Base-by-base conservation (phyloP, 352 stramenopile species). In the Phytopythium mirpurense region DNA sequence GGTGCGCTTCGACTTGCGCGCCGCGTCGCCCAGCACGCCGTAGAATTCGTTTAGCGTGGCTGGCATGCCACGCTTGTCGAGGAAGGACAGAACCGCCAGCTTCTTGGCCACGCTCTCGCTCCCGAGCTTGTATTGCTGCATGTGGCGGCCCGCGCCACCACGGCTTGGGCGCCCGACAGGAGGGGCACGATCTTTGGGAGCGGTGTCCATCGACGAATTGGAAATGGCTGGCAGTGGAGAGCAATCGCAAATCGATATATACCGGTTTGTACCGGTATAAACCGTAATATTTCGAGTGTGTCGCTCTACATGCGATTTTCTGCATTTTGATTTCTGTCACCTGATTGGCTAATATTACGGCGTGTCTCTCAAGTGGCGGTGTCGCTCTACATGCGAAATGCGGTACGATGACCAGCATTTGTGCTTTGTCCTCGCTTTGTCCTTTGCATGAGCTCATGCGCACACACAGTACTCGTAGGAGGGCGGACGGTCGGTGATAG, bases 381-480 rank as follows among this genome's bases (percentile, higher is more conserved):
- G 21, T 27, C 40, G 5, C 40, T 46, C 40, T 16, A 27, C 40
- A 27, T 46, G 40, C 40, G 40, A 46, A 46, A 46, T 27, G 26
- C 18, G 40, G 40, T 41, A n/a, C n/a, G n/a, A n/a, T n/a, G n/a
- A n/a, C n/a, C n/a, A n/a, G n/a, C n/a, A n/a, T n/a, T n/a, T n/a
- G n/a, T n/a, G n/a, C n/a, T n/a, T n/a, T n/a, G n/a, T n/a, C n/a
- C n/a, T n/a, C n/a, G n/a, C n/a, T n/a, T n/a, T n/a, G n/a, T n/a
- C n/a, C n/a, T n/a, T n/a, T n/a, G n/a, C n/a, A n/a, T n/a, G n/a
- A n/a, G n/a, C n/a, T n/a, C n/a, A n/a, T n/a, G n/a, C n/a, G n/a
- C n/a, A n/a, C n/a, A n/a, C n/a, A n/a, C n/a, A n/a, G n/a, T n/a
- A n/a, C n/a, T n/a, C n/a, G n/a, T n/a, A n/a, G n/a, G n/a, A n/a